Percentiles rank a stretch among this genome's conserved stretches.
Evolutionary conservation across 1,284 basidiomycete species (phyloP).

Genomic region (Moniliophthora roreri): DNA sequence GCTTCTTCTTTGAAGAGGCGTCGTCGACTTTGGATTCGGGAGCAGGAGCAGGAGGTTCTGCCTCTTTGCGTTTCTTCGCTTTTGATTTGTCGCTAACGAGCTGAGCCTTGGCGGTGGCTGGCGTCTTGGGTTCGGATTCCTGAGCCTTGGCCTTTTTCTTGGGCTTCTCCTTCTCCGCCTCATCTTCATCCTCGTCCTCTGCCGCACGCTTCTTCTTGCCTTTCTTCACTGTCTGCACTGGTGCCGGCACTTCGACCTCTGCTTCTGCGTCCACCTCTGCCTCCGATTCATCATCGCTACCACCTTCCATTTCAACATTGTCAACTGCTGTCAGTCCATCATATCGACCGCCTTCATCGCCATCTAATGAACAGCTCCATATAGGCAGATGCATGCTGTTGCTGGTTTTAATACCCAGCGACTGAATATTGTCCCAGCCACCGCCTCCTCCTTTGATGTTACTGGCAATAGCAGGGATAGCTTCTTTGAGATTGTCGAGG

Average conservation of each 20-base stretch:
- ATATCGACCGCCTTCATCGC: conserved; percentile 63
- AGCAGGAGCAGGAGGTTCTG: conserved; percentile 9
- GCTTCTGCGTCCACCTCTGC: conserved; percentile 24
- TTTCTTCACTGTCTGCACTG: conserved; percentile 26
- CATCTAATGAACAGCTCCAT: conserved; percentile 78
- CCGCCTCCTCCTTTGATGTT: conserved; percentile 61
- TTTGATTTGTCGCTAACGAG: not conserved
- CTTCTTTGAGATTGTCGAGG: conserved; percentile 76
- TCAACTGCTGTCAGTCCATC: conserved; percentile 44
- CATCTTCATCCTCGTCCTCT: conserved; percentile 18
- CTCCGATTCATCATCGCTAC: conserved; percentile 27
- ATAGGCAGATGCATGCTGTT: conserved; percentile 85
- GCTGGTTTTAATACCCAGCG: conserved; percentile 89
- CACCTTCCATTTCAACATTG: conserved; percentile 29
- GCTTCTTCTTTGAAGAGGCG: conserved; percentile 2
- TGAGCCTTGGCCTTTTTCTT: conserved; percentile 37
- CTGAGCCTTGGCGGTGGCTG: not conserved
- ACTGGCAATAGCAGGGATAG: conserved; percentile 76
- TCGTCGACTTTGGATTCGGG: not conserved
- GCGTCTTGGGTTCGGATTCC: conserved; percentile 7
- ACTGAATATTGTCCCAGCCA: conserved; percentile 90
- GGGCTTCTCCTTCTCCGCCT: conserved; percentile 23
- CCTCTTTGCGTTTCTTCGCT: conserved; percentile 22
- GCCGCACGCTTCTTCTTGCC: conserved; percentile 16
- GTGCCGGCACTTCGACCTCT: conserved; percentile 3